Evolutionary conservation across 192 early-diverging fungal genomes (phyloP).

Genomic region (Umbelopsis sp.): DNA sequence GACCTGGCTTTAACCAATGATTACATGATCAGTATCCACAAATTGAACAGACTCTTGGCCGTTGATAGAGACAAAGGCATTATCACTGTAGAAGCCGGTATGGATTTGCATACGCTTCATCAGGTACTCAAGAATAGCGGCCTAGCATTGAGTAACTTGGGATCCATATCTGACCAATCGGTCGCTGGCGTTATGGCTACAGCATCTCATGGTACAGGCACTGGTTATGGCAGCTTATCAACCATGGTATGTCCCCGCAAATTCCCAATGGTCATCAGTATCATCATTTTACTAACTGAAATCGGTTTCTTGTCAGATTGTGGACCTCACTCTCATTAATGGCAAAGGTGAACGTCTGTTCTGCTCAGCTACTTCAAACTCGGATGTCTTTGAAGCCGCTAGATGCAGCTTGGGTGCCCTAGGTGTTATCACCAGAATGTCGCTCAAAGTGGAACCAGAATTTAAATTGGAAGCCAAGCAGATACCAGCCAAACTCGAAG

Average conservation of each 20-base stretch:
- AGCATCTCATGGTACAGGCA: slow-evolving; percentile 74
- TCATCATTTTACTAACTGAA: not conserved
- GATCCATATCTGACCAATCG: slow-evolving; percentile 76
- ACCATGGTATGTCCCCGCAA: slow-evolving; percentile 46
- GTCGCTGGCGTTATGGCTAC: slow-evolving; percentile 74
- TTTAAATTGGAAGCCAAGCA: slow-evolving; percentile 72
- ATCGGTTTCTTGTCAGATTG: slow-evolving; percentile 36
- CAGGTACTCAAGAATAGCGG: slow-evolving; percentile 51
- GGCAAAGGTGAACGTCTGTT: slow-evolving; percentile 50
- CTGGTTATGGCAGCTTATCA: slow-evolving; percentile 61
- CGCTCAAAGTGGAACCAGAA: slow-evolving; percentile 65
- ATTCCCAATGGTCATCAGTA: not conserved
- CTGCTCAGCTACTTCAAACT: slow-evolving; percentile 50
- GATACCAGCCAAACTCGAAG: slow-evolving; percentile 56
- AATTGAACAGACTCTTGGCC: slow-evolving; percentile 55
- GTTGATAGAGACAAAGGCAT: slow-evolving; percentile 52
- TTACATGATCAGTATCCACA: slow-evolving; percentile 72
- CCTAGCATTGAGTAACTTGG: slow-evolving; percentile 69
- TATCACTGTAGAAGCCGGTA: slow-evolving; percentile 67
- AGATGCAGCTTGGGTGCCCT: slow-evolving; percentile 69
- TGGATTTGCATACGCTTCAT: slow-evolving; percentile 65
- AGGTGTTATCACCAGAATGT: slow-evolving; percentile 69
- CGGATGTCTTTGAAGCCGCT: slow-evolving; percentile 68
- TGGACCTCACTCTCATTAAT: slow-evolving; percentile 64
- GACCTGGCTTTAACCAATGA: slow-evolving; percentile 69